Evolutionary conservation across 768 basidiomycete genomes (phyloP), one percentile per base, ranked within the genome.

Genomic region (Sarcodon aspratus): DNA sequence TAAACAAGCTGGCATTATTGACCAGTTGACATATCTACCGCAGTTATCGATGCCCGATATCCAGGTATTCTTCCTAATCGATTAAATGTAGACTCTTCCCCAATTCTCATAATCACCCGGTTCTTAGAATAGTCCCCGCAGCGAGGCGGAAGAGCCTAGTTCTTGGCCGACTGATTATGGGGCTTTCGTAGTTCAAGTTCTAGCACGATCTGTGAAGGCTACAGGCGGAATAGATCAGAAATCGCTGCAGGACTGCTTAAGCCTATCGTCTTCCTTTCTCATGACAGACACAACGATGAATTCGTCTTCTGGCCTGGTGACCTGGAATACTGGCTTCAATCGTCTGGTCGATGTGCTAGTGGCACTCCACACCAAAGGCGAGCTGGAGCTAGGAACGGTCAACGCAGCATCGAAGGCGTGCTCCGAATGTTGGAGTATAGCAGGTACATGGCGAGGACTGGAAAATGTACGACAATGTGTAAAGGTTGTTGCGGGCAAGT

Each of bases 401-500:
- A 80, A 78, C 57, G 78, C 74, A 37, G 84, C 84, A 7, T 80
- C 79, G 45, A 76, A 72, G 57, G 70, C 76, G 11, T 87, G 85
- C 56, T 84, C 82, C 13, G 88, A 91, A 59, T 87, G 86, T 61
- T 91, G 87, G 87, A 78, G 71, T 12, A 76, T 79, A 2, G 76
- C 80, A 0, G 78, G 76, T 0, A 74, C 76, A 15, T 89, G 84
- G 82, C 68, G 74, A 32, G 82, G 78, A 12, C 64, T 89, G 52
- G 77, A 78, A 38, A 77, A 79, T 17, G 78, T 76, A 57, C 70
- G 78, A 49, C 76, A 76, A n/a, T 70, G 72, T 4, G 78, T 90
- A 17, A 71, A 74, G 36, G 73, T 69, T 34, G 73, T 79, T 32
- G 86, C 81, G 9, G 64, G 65, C 32, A 81, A 77, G 57, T 68